phyloP scores from a whole-genome alignment of 2,329 filamentous ascomycete genomes.

The Remersonia thermophila region DNA sequence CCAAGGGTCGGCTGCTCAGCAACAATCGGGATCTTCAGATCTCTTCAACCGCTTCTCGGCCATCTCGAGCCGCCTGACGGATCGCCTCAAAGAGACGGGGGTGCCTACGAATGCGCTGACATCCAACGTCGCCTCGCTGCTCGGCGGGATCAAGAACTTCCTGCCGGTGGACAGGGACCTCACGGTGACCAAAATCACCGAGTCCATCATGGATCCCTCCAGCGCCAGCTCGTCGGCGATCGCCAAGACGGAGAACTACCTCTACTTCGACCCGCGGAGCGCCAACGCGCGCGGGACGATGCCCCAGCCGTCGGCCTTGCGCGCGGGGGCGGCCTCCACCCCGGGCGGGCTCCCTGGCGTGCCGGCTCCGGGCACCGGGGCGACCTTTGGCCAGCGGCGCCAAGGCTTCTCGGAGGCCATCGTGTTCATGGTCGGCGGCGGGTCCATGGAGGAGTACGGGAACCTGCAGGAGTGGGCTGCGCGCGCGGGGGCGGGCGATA shows the following conservation, averaged over 20 bases:
- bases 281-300: conserved; percentile 87
- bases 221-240: conserved; percentile 84
- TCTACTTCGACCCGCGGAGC: conserved; percentile 93
- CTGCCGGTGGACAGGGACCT: conserved; percentile 91
- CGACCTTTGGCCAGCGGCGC: conserved; percentile 79
- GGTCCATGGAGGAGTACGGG: conserved; percentile 97
- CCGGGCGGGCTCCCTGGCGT: conserved; percentile 37
- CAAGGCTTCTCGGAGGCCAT: conserved; percentile 85
- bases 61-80: conserved; percentile 81
- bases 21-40: conserved; percentile 50
- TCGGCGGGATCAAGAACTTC: conserved; percentile 96
- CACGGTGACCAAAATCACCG: conserved; percentile 93
- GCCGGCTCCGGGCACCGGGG: conserved; percentile 51
- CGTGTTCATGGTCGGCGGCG: conserved; percentile 90
- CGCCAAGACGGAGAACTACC: conserved; percentile 88
- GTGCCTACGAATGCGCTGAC: conserved; percentile 56
- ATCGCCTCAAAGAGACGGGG: conserved; percentile 81
- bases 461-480: conserved; percentile 94
- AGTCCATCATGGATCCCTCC: conserved; percentile 93
- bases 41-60: conserved; percentile 89
- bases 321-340: conserved; percentile 29
- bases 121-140: conserved; percentile 83
- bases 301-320: conserved; percentile 59
- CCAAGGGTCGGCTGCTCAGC: conserved; percentile 51
- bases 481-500: conserved; percentile 47